Percentiles rank a stretch among this genome's conserved stretches.
These are phyloP conservation scores for Puccinia brachypodii DNA, from an alignment of 1,284 basidiomycete species.

Conservation along the genomic window DNA sequence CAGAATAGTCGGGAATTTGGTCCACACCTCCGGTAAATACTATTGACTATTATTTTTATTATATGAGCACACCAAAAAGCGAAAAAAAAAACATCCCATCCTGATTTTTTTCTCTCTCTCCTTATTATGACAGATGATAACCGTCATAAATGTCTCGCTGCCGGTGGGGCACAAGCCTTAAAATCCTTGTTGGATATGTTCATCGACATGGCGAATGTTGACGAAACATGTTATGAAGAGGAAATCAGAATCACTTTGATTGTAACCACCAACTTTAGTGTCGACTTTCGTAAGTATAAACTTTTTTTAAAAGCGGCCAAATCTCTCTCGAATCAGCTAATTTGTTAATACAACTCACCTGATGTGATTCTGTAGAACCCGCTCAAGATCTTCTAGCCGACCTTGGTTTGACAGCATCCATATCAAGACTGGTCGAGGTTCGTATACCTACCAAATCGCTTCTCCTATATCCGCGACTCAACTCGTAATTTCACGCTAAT, in stretches of 20 bases:
- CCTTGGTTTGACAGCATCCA: conserved; percentile 14
- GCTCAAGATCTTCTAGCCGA: conserved; percentile 35
- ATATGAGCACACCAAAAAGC: neutral
- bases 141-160: conserved; percentile 23
- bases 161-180: conserved; percentile 1
- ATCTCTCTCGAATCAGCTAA: neutral
- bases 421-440: conserved; percentile 17
- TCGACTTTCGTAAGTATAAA: conserved; percentile 39
- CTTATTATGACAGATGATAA: conserved; percentile 16
- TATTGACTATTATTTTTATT: neutral
- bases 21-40: conserved; percentile 38
- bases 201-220: neutral
- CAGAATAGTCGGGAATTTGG: conserved; percentile 46
- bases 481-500: neutral
- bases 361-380: conserved; percentile 7
- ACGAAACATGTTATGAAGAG: neutral
- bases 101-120: neutral
- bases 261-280: conserved; percentile 31
- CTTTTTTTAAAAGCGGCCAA: neutral
- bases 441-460: neutral
- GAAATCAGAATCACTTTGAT: conserved; percentile 4
- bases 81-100: neutral
- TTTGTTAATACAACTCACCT: neutral
- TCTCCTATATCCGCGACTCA: neutral
- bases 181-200: conserved; percentile 16